Base-by-base conservation (phyloP, 75 land plant genomes). In the Selaginella tamariscina region DNA sequence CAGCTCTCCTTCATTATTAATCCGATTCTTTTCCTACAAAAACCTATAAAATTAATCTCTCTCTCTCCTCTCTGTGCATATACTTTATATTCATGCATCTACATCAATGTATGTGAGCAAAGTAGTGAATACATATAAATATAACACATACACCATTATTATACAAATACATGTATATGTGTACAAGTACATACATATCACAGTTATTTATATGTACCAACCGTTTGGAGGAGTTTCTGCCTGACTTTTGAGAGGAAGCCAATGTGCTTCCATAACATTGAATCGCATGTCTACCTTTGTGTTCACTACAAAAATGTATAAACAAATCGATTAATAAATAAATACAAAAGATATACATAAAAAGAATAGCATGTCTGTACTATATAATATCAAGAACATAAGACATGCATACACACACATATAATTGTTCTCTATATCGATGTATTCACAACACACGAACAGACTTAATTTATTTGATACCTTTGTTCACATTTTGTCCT, bases 271-370 rank as follows among this genome's bases (percentile, higher is more conserved):
- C 70, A 80, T 80, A 18, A 94, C 96, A 72, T 94, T 89, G 75
- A 94, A 94, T 28, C 98, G 91, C 98, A 94, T 94, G 77, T 94
- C 98, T 65, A 94, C 98, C 77, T 94, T 94, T 2, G 96, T 94
- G 65, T 87, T 94, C 65, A 94, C 98, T 91, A 84, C 24, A 69
- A 68, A 23, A 49, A 31, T 29, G 20, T 1, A 21, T 26, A 13
- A 15, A 30, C 32, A 27, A 26, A 21, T 1, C 30, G 29, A 31
- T 33, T n/a, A n/a, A n/a, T n/a, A n/a, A n/a, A n/a, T n/a, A n/a
- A n/a, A n/a, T n/a, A n/a, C n/a, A n/a, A n/a, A n/a, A n/a, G n/a
- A n/a, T n/a, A n/a, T n/a, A n/a, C n/a, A n/a, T n/a, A n/a, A n/a
- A n/a, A n/a, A n/a, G n/a, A n/a, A n/a, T n/a, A n/a, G n/a, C n/a